These are phyloP conservation scores for Apocynum venetum DNA, from an alignment of 257 asterid genomes.

Conservation along the genomic window DNA sequence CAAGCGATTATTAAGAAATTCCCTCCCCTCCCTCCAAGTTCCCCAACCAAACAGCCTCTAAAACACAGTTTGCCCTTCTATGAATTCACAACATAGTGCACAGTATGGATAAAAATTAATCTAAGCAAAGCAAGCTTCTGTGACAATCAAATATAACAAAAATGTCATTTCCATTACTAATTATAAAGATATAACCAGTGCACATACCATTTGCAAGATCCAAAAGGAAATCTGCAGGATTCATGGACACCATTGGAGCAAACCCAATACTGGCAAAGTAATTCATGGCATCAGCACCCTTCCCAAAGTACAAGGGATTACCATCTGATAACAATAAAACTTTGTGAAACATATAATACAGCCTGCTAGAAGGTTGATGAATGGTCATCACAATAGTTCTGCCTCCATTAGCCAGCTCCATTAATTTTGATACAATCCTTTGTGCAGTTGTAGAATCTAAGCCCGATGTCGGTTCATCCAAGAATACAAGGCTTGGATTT, in stretches of 20 bases:
- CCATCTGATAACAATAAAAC: constrained; percentile 68
- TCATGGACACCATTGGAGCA: constrained; percentile 59
- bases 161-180: too few species aligned
- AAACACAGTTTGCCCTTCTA: too few species aligned
- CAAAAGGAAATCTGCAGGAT: constrained; percentile 77
- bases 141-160: too few species aligned
- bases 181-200: too few species aligned
- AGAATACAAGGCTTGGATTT: constrained; percentile 63
- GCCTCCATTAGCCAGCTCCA: constrained; percentile 61
- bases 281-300: constrained; percentile 42
- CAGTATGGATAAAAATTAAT: too few species aligned
- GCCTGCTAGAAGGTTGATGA: constrained; percentile 82
- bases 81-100: too few species aligned
- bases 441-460: constrained; percentile 81
- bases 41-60: too few species aligned
- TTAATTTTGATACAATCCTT: constrained; percentile 54
- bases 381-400: constrained; percentile 72
- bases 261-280: constrained; percentile 56
- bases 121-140: too few species aligned
- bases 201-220: constrained; percentile 75
- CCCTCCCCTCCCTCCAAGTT: too few species aligned
- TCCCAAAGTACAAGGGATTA: constrained; percentile 61
- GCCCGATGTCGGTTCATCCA: constrained; percentile 88
- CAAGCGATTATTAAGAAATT: too few species aligned
- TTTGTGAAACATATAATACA: constrained; percentile 74